These are phyloP conservation scores for Trypanosoma lewisi DNA, from an alignment of 208 protist genomes.

Conservation along the genomic window DNA sequence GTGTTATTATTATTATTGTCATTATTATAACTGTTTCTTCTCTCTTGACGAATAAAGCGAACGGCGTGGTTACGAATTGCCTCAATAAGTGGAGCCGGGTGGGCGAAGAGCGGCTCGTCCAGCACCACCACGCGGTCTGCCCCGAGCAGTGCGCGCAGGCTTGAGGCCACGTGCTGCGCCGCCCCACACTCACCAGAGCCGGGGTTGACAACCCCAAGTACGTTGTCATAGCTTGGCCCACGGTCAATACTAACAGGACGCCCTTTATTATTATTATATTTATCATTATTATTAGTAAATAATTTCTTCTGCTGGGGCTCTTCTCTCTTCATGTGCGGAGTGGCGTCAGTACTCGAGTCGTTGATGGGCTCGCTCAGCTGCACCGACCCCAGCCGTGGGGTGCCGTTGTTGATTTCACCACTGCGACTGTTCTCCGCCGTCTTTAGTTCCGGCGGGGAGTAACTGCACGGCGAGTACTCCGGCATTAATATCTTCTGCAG, in stretches of 20 bases:
- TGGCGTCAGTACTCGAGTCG: no score
- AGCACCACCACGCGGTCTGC: slow-evolving; percentile 52
- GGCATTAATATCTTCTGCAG: no score
- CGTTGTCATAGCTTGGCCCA: slow-evolving; percentile 30
- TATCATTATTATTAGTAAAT: background rate
- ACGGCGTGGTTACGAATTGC: slow-evolving; percentile 69
- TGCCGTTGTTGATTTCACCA: no score
- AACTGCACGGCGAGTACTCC: no score
- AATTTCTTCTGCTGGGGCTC: no score
- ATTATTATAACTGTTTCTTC: slow-evolving; percentile 9
- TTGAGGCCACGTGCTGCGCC: slow-evolving; percentile 30
- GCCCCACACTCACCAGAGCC: slow-evolving; percentile 48
- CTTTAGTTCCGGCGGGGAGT: no score
- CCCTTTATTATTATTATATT: background rate
- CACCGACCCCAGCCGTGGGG: no score
- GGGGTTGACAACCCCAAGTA: slow-evolving; percentile 71
- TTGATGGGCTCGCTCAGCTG: no score
- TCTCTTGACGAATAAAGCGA: slow-evolving; percentile 19
- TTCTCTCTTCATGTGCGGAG: no score
- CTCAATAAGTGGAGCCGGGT: slow-evolving; percentile 41
- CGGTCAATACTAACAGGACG: background rate
- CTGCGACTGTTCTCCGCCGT: no score
- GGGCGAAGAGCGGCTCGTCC: slow-evolving; percentile 37
- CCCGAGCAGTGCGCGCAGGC: slow-evolving; percentile 49
- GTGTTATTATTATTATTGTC: background rate